Base-by-base conservation (phyloP, 495 filamentous ascomycete genomes). In the Filosporella fistucella region DNA sequence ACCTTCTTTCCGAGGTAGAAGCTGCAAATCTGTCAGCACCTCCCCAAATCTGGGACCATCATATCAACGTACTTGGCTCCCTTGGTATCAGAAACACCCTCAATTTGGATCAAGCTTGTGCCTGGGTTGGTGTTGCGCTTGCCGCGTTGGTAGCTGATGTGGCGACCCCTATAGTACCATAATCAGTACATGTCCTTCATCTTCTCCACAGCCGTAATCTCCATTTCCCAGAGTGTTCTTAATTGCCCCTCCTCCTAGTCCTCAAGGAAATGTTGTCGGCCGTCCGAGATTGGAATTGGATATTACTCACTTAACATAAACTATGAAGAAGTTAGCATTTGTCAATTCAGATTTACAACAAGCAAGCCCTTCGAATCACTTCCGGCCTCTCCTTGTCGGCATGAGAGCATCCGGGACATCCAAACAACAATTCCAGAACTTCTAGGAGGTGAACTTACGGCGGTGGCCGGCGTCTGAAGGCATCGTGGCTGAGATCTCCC, bases 1-100 rank as follows among this genome's bases (percentile, higher is more conserved):
- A 96, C 80, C 72, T 86, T 89, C 82, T 98, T 96, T 76, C 93
- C 91, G 43, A 87, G 75, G 75, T 90, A 91, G 79, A 91, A 91
- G 69, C 80, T 87, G 57, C 38, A 37, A 20, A 25, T 9, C 14
- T 18, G 33, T 57, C 33, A 51, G 44, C 52, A 41, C 20, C 9
- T 49, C n/a, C 17, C 36, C 23, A 18, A 17, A 29, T 18, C 45
- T 44, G 32, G 29, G 9, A 9, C n/a, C 52, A n/a, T 34, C 18
- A 21, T 13, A 6, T 16, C 14, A 21, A 86, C 79, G 55, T 81
- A 89, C 85, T 77, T 83, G 66, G 93, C 93, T 63, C 85, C 88
- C 57, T 83, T 74, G 55, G 85, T 74, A 76, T 85, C 81, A 60
- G 91, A 89, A 59, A 96, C 93, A 69, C 91, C 91, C 75, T 97